These are phyloP conservation scores for Alternaria rosae DNA, from an alignment of 2,329 filamentous ascomycete species.

Conservation along the genomic window DNA sequence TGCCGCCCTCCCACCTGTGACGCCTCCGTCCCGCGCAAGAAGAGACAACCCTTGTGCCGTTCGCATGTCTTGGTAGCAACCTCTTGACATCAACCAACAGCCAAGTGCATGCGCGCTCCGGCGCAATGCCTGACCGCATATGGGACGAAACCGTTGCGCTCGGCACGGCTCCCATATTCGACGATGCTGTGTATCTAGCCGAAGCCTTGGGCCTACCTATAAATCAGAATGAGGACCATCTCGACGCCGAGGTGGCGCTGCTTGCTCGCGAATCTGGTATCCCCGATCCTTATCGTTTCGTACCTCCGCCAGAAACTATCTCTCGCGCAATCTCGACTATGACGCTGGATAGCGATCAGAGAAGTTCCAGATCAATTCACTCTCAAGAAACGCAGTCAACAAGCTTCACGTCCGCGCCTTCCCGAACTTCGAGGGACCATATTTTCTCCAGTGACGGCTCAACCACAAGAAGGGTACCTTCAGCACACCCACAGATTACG, in stretches of 20 bases:
- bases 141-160: constrained; percentile 34
- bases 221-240: constrained; percentile 40
- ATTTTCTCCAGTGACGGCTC: constrained; percentile 25
- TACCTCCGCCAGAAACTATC: constrained; percentile 31
- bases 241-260: constrained; percentile 39
- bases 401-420: constrained; percentile 43
- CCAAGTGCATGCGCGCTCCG: constrained; percentile 40
- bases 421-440: constrained; percentile 43
- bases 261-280: constrained; percentile 42
- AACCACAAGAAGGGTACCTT: constrained; percentile 25
- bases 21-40: constrained; percentile 3
- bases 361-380: constrained; percentile 45
- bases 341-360: constrained; percentile 40
- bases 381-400: constrained; percentile 48
- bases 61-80: constrained; percentile 26
- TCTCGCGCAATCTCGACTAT: constrained; percentile 42
- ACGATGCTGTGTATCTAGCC: constrained; percentile 41
- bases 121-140: constrained; percentile 41
- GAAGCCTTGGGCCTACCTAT: constrained; percentile 40
- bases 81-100: constrained; percentile 33
- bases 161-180: constrained; percentile 43
- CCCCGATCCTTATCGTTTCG: constrained; percentile 43
- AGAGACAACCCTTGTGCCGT: constrained; percentile 19
- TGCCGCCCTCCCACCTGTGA: constrained; percentile 5
- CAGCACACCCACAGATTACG: constrained; percentile 24